Evolutionary conservation across 208 protist species (phyloP).

Genomic region (Crithidia fasciculata): DNA sequence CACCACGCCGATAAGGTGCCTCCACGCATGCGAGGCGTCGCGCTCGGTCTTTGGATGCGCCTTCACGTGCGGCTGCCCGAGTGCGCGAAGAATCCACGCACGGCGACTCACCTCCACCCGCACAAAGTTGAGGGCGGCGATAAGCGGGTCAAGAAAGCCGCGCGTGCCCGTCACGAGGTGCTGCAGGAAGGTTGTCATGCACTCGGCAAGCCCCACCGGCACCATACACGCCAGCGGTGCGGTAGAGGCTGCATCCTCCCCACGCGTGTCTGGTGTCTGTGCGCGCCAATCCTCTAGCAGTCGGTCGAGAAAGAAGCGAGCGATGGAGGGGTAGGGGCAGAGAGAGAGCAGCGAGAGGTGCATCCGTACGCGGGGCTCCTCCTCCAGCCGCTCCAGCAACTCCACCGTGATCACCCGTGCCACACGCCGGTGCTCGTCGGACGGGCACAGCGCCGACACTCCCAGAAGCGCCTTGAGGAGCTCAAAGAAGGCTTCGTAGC

Average conservation of each 20-base stretch:
- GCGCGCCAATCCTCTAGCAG: constrained; percentile 54
- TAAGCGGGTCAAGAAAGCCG: constrained; percentile 76
- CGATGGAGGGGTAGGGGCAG: constrained; percentile 74
- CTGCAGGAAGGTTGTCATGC: constrained; percentile 42
- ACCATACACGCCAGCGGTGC: constrained; percentile 23
- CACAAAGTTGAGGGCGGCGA: constrained; percentile 73
- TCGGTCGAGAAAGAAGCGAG: constrained; percentile 55
- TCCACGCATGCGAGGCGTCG: constrained; percentile 4
- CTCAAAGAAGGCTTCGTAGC: constrained; percentile 63
- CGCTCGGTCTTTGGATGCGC: not conserved
- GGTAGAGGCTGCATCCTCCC: not conserved
- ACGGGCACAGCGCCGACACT: constrained; percentile 53
- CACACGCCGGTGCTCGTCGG: constrained; percentile 37
- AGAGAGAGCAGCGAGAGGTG: constrained; percentile 65
- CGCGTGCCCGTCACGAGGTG: constrained; percentile 40
- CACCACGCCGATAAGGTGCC: not conserved
- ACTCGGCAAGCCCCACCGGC: constrained; percentile 40
- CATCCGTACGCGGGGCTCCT: constrained; percentile 50
- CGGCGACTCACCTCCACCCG: constrained; percentile 32
- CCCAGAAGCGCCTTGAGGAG: constrained; percentile 59
- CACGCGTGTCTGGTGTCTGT: not conserved
- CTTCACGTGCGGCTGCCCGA: not conserved
- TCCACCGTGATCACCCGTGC: constrained; percentile 38
- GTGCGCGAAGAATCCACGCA: not conserved
- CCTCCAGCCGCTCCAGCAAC: constrained; percentile 49